phyloP scores from a whole-genome alignment of 345 rosid species.

The Brassica napus region DNA sequence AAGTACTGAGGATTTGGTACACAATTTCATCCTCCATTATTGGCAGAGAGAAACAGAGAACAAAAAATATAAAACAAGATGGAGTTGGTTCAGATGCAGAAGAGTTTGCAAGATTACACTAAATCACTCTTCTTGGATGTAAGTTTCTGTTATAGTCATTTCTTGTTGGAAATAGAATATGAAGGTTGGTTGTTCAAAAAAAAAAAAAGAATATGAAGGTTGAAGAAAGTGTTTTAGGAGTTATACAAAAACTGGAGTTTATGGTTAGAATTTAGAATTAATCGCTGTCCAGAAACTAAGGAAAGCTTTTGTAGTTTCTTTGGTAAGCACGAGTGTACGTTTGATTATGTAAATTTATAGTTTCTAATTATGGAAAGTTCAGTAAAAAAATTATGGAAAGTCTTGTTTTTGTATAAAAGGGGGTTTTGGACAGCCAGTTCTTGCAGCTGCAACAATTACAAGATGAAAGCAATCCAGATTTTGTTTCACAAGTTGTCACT shows the following conservation, averaged over 20 bases:
- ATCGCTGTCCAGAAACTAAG: background rate
- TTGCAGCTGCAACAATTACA: constrained; percentile 84
- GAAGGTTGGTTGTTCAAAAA: background rate
- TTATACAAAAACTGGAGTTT: background rate
- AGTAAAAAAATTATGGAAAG: background rate
- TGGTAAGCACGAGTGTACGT: background rate
- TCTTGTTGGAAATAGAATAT: background rate
- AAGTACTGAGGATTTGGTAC: constrained; percentile 29
- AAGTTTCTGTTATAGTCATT: constrained; percentile 4
- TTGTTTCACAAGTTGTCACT: constrained; percentile 89
- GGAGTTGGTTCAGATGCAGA: background rate
- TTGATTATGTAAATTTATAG: background rate
- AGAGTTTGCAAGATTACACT: constrained; percentile 57
- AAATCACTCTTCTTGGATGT: constrained; percentile 83
- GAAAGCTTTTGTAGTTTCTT: constrained; percentile 5
- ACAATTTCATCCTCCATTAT: constrained; percentile 31
- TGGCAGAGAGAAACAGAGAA: constrained; percentile 30
- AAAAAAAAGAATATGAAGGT: background rate
- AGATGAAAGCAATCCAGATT: constrained; percentile 97
- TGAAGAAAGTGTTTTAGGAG: background rate
- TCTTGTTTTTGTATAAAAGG: constrained; percentile 48
- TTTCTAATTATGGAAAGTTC: constrained; percentile 13
- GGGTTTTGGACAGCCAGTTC: constrained; percentile 82
- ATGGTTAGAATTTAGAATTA: background rate
- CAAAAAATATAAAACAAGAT: constrained; percentile 1